Base-by-base conservation (phyloP, 768 basidiomycete genomes). In the Lactarius tabidus region DNA sequence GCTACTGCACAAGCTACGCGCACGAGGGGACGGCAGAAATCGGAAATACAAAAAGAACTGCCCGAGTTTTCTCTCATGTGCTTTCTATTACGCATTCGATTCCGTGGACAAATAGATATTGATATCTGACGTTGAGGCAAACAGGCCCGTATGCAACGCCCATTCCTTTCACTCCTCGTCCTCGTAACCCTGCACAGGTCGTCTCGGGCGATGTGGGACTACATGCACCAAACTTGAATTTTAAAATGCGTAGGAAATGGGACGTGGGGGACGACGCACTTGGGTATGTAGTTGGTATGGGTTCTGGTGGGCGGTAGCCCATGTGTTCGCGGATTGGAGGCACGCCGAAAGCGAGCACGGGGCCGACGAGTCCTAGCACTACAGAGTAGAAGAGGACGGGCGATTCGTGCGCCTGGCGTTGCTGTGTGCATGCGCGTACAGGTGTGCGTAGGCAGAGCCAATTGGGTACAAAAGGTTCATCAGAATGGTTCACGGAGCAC, bases 321-420 rank as follows among this genome's bases (percentile, higher is more conserved):
- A n/a, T n/a, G n/a, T n/a, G n/a, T n/a, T n/a, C n/a, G n/a, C n/a
- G n/a, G n/a, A 95, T 81, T 23, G 92, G 90, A n/a, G 93, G 93
- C 20, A 95, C 81, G 51, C 80, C 78, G 51, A 91, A 69, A 51
- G 87, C 87, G 75, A 93, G 77, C 29, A 88, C 78, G 12, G 93
- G 93, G 2, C 93, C 93, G 70, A 86, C 81, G 63, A 79, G 71
- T 59, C 93, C 93, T 63, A 96, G 77, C 56, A 87, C 76, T 73
- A 87, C 81, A 14, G 93, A 93, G 77, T 87, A 96, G 80, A 94
- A 95, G 75, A 95, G 84, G 75, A 93, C 90, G 31, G 93, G 93
- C 71, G 84, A 85, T 77, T 96, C 93, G 77, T 96, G 93, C 41
- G 93, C 92, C 71, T 88, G 85, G 55, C 89, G 85, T 93, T 93